These are phyloP conservation scores for Schizosaccharomyces lindneri DNA, from an alignment of 805 yeast species.

Conservation along the genomic window DNA sequence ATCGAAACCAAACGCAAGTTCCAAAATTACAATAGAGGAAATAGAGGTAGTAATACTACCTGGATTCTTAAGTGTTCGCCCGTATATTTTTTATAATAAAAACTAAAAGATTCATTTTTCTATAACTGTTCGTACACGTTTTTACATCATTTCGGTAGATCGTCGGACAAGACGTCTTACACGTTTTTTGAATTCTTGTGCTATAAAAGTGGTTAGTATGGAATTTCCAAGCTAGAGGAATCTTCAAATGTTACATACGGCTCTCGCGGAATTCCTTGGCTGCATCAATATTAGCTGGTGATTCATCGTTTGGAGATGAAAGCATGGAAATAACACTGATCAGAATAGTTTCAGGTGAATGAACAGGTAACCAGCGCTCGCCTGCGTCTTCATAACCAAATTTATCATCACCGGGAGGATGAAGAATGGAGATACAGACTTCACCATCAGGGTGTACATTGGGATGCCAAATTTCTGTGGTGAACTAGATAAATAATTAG, in stretches of 20 bases:
- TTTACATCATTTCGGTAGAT: neutral
- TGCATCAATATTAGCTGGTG: slow-evolving; percentile 84
- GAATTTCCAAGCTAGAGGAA: neutral
- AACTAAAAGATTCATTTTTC: too few relatives aligned
- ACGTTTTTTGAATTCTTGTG: slow-evolving; percentile 33
- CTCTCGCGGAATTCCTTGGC: slow-evolving; percentile 63
- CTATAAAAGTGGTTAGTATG: slow-evolving; percentile 3
- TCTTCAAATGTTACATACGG: slow-evolving; percentile 14
- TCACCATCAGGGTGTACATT: slow-evolving; percentile 67
- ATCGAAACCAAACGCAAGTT: too few relatives aligned
- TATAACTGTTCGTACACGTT: neutral
- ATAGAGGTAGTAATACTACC: too few relatives aligned
- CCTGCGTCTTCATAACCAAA: slow-evolving; percentile 62
- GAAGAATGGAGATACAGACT: slow-evolving; percentile 67
- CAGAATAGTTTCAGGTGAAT: slow-evolving; percentile 64
- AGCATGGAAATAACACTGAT: slow-evolving; percentile 67
- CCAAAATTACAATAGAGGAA: too few relatives aligned
- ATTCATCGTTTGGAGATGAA: slow-evolving; percentile 74
- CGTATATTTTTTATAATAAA: too few relatives aligned
- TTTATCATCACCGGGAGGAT: slow-evolving; percentile 78
- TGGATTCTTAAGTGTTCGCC: too few relatives aligned
- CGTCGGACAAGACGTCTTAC: slow-evolving; percentile 29
- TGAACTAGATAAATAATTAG: slow-evolving; percentile 15
- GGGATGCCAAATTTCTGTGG: slow-evolving; percentile 61
- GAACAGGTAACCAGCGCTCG: slow-evolving; percentile 83